phyloP scores from a whole-genome alignment of 1,139 yeast genomes.

The Magnusiomyces paraingens region DNA sequence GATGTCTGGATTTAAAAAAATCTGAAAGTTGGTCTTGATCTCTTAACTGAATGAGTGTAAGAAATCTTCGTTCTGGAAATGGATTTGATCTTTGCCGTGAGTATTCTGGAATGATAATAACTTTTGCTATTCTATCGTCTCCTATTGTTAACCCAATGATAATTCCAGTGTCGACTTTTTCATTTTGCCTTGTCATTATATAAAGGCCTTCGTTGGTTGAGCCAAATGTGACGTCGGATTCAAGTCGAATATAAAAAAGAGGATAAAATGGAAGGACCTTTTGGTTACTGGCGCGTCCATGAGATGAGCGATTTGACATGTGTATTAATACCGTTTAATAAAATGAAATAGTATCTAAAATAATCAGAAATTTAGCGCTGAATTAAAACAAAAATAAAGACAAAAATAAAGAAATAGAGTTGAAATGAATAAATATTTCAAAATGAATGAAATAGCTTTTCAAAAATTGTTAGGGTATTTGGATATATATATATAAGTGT shows the following conservation, averaged over 20 bases:
- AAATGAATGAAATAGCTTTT: neutral
- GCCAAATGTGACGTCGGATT: slow-evolving; percentile 13
- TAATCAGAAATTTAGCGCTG: no score
- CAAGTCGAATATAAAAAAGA: slow-evolving; percentile 14
- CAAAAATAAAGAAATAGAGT: neutral
- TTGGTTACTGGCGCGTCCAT: neutral
- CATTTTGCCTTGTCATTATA: slow-evolving; percentile 15
- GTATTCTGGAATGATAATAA: slow-evolving; percentile 15
- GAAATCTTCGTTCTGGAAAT: slow-evolving; percentile 11
- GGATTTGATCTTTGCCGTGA: slow-evolving; percentile 13
- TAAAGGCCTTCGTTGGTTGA: slow-evolving; percentile 15
- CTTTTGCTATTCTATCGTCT: slow-evolving; percentile 12
- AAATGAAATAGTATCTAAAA: neutral
- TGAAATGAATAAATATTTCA: neutral
- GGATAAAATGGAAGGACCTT: slow-evolving; percentile 16
- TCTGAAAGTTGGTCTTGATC: slow-evolving; percentile 15
- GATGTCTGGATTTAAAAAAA: slow-evolving; percentile 15
- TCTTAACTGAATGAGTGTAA: slow-evolving; percentile 14
- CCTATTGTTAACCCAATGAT: slow-evolving; percentile 15
- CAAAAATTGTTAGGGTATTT: no score
- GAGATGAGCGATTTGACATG: no score
- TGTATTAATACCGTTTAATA: neutral
- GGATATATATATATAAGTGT: no score
- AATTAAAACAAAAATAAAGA: no score
- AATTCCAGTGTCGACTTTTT: slow-evolving; percentile 13